Evolutionary conservation across 129 eudicot genomes (phyloP), one percentile per base, ranked within the genome.

Genomic region (Cynara cardunculus): DNA sequence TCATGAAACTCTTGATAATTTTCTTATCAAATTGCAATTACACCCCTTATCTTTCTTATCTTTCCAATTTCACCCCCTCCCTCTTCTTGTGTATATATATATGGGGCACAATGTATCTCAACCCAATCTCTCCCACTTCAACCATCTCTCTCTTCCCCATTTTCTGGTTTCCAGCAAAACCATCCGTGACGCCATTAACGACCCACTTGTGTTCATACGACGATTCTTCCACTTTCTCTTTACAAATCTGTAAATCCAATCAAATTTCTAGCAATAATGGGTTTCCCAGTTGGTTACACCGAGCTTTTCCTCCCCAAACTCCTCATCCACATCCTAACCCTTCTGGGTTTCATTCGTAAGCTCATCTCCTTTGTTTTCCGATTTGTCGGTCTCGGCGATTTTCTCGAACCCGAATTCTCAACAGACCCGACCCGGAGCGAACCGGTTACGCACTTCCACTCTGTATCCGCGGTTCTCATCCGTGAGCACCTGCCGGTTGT

Each of bases 401-500:
- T 89, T 64, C 74, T 87, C 18, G 93, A 85, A 16, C 77, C 96
- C 22, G 85, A 80, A 6, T 74, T 75, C 78, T 80, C 73, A 22
- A 25, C 73, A n/a, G 64, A 75, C 85, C 88, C 81, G 61, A 77
- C 80, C 81, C 72, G 72, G 12, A 21, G 9, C 78, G 82, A 83
- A 16, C 69, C 69, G 11, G 74, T 25, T 7, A 82, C 86, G 7
- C 73, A 69, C 18, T 39, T 67, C 68, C 79, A 84, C 35, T 84
- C 91, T 10, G 39, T 85, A 2, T 87, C 90, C 5, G 89, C 91
- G 28, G 83, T 68, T 5, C 73, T 89, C 7, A 87, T 84, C 69
- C 87, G 96, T 9, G 96, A 91, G 49, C 78, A 87, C 2, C 72
- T 91, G 9, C 96, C 96, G 7, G 87, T 89, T 9, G 85, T 89